These are phyloP conservation scores for Alternaria brassicae DNA, from an alignment of 2,329 filamentous ascomycete genomes.

Conservation along the genomic window DNA sequence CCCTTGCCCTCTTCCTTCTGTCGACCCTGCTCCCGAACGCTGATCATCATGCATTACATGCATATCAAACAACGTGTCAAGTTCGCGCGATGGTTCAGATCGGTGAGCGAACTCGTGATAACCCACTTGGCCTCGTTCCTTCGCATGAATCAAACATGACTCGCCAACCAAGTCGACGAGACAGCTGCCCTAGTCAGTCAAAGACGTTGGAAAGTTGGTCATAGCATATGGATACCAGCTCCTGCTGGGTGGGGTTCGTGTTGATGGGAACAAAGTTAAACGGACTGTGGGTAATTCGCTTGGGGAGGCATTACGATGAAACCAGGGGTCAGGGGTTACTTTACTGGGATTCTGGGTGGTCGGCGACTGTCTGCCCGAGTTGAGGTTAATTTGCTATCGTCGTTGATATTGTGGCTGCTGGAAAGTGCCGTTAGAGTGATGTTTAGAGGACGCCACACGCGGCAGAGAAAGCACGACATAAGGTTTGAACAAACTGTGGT, in stretches of 20 bases:
- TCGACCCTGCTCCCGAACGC: neutral
- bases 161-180: neutral
- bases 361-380: neutral
- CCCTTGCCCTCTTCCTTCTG: constrained; percentile 1
- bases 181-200: neutral
- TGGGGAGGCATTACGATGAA: constrained; percentile 4
- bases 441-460: constrained; percentile 1
- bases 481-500: constrained; percentile 2
- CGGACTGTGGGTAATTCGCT: constrained; percentile 1
- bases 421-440: neutral
- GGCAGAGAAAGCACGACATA: constrained; percentile 1
- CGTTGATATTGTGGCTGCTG: neutral
- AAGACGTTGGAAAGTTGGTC: constrained; percentile 3
- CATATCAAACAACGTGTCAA: neutral
- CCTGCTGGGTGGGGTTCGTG: constrained; percentile 5
- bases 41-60: constrained; percentile 3
- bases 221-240: neutral
- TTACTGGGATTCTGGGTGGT: neutral
- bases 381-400: neutral
- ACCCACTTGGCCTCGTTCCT: neutral
- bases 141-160: neutral
- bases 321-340: constrained; percentile 10
- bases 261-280: constrained; percentile 1
- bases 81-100: constrained; percentile 1
- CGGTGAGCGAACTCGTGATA: constrained; percentile 1